A percentile compares a stretch with the other conserved stretches of the same genome.
These are phyloP conservation scores for Botrytis medusae DNA, from an alignment of 2,329 filamentous ascomycete species.

Conservation along the genomic window DNA sequence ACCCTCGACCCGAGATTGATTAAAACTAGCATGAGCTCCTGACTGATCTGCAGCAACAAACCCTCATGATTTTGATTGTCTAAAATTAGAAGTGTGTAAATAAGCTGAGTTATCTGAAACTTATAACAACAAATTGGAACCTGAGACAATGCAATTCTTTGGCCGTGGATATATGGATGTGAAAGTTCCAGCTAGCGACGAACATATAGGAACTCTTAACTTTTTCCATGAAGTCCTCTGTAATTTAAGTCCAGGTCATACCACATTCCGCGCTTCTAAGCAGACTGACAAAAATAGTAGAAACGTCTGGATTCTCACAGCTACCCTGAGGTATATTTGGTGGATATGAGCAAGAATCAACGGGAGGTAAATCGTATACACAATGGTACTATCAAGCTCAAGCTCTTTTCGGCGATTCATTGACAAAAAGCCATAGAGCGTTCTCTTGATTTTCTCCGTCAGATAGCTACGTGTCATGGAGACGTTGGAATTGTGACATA, in stretches of 20 bases:
- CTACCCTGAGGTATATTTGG: not conserved
- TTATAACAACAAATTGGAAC: not conserved
- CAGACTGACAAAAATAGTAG: not conserved
- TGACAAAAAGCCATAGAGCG: not conserved
- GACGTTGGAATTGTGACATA: not conserved
- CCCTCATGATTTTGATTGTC: not conserved
- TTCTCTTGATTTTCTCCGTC: not conserved
- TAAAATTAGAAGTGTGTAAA: not conserved
- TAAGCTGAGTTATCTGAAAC: not conserved
- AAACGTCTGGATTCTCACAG: not conserved
- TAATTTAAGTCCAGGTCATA: not conserved
- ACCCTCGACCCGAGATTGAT: not conserved
- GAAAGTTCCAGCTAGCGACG: not conserved
- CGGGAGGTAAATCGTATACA: not conserved
- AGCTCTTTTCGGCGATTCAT: not conserved
- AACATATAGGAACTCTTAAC: not conserved
- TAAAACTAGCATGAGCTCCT: not conserved
- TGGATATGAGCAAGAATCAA: not conserved
- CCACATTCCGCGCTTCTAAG: not conserved
- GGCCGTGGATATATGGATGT: not conserved
- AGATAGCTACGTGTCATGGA: not conserved
- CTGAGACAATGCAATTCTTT: not conserved
- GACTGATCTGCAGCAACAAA: not conserved
- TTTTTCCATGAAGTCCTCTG: not conserved
- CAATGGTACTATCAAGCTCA: not conserved